These are phyloP conservation scores for Oehlia diaphana DNA, from an alignment of 192 early-diverging fungal genomes.

Conservation along the genomic window DNA sequence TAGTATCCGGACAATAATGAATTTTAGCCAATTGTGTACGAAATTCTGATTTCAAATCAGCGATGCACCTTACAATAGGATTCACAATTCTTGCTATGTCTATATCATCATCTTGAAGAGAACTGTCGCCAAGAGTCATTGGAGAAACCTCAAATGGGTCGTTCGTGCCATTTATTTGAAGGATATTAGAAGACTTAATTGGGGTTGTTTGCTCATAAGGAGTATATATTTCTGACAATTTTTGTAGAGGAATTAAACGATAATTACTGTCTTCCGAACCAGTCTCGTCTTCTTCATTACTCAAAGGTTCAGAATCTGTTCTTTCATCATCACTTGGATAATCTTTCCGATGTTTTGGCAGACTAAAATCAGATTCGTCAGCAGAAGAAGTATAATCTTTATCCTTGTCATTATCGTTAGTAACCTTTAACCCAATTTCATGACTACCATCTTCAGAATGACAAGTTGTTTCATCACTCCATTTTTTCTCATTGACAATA, in stretches of 20 bases:
- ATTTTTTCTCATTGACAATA: background rate
- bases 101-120: background rate
- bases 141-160: background rate
- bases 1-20: slow-evolving; percentile 5
- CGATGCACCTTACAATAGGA: slow-evolving; percentile 5
- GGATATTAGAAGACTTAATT: background rate
- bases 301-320: background rate
- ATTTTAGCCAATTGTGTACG: background rate
- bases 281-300: slow-evolving; percentile 2
- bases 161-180: background rate
- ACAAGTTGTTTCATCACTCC: background rate
- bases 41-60: slow-evolving; percentile 7
- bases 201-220: background rate
- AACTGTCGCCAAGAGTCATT: background rate
- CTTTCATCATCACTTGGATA: background rate
- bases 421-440: background rate
- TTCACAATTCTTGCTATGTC: background rate
- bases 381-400: background rate
- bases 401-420: background rate
- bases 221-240: background rate
- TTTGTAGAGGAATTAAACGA: background rate
- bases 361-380: background rate
- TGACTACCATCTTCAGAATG: background rate
- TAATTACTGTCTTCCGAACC: background rate
- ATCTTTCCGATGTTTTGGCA: background rate